Conservation (phyloP, 495 filamentous ascomycete genomes). For the Daldinia bambusicola region DNA sequence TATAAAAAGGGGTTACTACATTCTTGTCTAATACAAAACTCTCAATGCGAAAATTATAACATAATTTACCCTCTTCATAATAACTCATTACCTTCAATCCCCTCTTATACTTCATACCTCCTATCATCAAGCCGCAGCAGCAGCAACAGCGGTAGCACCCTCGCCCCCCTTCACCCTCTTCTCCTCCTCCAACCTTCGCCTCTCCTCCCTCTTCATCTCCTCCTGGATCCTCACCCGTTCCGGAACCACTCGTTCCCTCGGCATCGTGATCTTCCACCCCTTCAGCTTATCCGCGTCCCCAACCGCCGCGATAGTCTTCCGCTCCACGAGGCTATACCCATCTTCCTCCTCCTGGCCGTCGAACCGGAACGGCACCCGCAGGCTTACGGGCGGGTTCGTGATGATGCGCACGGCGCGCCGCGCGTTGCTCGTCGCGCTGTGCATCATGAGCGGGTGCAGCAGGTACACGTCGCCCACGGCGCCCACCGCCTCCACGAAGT, state of each 20-base stretch:
- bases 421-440: conserved; percentile 70
- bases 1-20: not conserved
- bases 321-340: conserved; percentile 77
- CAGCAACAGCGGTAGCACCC: conserved; percentile 14
- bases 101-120: not conserved
- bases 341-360: conserved; percentile 61
- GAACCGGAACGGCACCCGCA: conserved; percentile 72
- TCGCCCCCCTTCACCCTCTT: conserved; percentile 27
- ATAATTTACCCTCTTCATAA: not conserved
- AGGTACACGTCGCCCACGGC: conserved; percentile 73
- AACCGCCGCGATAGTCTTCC: conserved; percentile 69
- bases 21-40: not conserved
- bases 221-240: conserved; percentile 57
- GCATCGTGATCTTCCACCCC: conserved; percentile 70
- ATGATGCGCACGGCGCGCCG: conserved; percentile 70
- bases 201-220: conserved; percentile 61
- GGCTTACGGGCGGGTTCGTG: conserved; percentile 74
- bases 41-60: not conserved
- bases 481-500: conserved; percentile 74
- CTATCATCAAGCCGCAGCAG: conserved; percentile 23
- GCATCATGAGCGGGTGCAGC: conserved; percentile 78
- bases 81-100: too few species aligned
- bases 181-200: conserved; percentile 52
- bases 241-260: conserved; percentile 59
- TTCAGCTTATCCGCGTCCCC: conserved; percentile 64